Conservation (phyloP, 2,329 filamentous ascomycete species). For the Phaeosphaeria sp. region DNA sequence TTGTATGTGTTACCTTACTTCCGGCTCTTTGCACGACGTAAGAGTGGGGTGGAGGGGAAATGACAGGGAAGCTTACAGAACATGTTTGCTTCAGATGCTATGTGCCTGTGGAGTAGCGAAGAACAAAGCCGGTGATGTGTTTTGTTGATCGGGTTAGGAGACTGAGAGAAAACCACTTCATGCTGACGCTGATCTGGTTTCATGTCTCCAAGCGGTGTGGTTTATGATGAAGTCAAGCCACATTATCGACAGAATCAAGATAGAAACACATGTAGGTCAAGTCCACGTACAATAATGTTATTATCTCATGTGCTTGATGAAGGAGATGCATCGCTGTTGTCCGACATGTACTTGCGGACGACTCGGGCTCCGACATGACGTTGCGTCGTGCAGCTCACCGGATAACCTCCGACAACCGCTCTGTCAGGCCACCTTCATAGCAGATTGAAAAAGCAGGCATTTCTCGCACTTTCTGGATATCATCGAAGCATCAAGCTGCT, state of each 20-base stretch:
- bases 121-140: slow-evolving; percentile 1
- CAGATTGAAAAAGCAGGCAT: background rate
- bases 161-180: background rate
- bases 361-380: background rate
- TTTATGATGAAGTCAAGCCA: background rate
- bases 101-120: slow-evolving; percentile 2
- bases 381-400: background rate
- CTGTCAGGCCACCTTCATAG: background rate
- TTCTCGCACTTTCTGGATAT: background rate
- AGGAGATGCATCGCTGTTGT: background rate
- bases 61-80: slow-evolving; percentile 30
- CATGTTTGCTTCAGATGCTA: slow-evolving; percentile 20
- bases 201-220: slow-evolving; percentile 1
- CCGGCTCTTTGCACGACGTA: no score
- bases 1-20: no score
- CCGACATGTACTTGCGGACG: background rate
- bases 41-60: background rate
- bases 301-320: background rate
- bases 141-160: background rate
- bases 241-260: no score
- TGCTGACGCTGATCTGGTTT: slow-evolving; percentile 9
- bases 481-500: no score
- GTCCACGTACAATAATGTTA: background rate
- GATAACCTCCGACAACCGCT: background rate
- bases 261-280: background rate